phyloP scores from a whole-genome alignment of 1,284 basidiomycete species.

The Leccinum subrobustum region DNA sequence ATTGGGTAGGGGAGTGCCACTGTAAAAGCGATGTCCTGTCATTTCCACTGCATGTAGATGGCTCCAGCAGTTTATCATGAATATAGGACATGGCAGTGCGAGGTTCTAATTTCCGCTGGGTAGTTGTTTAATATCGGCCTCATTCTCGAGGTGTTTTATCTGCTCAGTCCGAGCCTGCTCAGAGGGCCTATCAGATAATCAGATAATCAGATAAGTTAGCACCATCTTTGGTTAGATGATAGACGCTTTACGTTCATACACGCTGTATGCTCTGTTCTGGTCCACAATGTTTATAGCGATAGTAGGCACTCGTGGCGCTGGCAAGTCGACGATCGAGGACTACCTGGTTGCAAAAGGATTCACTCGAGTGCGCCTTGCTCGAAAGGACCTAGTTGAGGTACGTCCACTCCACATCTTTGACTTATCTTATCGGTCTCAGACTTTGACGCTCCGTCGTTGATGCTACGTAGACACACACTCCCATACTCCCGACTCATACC shows the following conservation, averaged over 20 bases:
- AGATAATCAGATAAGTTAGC: not conserved
- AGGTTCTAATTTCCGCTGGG: not conserved
- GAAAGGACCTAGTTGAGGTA: constrained; percentile 14
- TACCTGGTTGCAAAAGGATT: constrained; percentile 69
- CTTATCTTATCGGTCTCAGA: not conserved
- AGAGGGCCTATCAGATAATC: not conserved
- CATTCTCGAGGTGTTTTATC: not conserved
- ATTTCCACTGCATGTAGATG: not conserved
- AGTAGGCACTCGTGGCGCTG: constrained; percentile 80
- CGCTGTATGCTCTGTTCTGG: not conserved
- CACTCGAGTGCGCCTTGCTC: constrained; percentile 39
- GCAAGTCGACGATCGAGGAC: constrained; percentile 75
- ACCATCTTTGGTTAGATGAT: not conserved
- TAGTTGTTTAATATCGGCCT: not conserved
- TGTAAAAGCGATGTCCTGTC: not conserved
- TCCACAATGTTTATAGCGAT: constrained; percentile 79
- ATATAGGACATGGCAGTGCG: not conserved
- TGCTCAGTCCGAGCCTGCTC: not conserved
- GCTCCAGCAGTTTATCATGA: not conserved
- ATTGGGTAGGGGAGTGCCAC: constrained; percentile 4
- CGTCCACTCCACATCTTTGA: constrained; percentile 8
- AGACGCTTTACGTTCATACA: not conserved
- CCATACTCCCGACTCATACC: not conserved
- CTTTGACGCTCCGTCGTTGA: not conserved
- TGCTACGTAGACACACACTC: constrained; percentile 11